Evolutionary conservation across 805 yeast species (phyloP).

Genomic region (Monosporozyma solicola): DNA sequence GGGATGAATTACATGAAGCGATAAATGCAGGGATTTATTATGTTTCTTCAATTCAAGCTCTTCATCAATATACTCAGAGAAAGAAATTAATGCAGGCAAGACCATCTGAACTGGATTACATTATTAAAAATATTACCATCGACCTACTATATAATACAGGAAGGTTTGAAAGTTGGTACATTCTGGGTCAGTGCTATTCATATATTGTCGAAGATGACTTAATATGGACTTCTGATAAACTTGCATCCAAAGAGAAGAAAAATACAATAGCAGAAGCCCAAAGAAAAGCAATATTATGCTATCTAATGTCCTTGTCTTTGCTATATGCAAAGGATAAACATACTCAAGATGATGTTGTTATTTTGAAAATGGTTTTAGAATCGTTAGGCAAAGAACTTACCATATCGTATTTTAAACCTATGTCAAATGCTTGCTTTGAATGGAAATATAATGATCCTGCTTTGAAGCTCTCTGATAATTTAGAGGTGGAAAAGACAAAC

Average conservation of each 20-base stretch:
- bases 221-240: conserved; percentile 84
- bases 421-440: conserved; percentile 52
- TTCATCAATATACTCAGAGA: conserved; percentile 39
- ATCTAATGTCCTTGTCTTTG: conserved; percentile 47
- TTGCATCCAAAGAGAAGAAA: conserved; percentile 55
- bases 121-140: conserved; percentile 51
- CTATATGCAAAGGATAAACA: conserved; percentile 1
- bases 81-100: conserved; percentile 74
- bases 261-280: conserved; percentile 53
- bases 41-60: conserved; percentile 26
- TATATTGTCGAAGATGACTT: conserved; percentile 79
- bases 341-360: conserved; percentile 11
- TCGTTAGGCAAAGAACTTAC: conserved; percentile 29
- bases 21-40: conserved; percentile 55
- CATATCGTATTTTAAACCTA: conserved; percentile 51
- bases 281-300: conserved; percentile 62
- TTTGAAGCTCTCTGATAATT: conserved; percentile 12
- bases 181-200: conserved; percentile 72
- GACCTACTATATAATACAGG: conserved; percentile 62
- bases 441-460: conserved; percentile 12
- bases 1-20: conserved; percentile 39
- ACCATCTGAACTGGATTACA: conserved; percentile 69
- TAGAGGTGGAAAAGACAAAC: conserved; percentile 10
- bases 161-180: conserved; percentile 78
- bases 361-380: conserved; percentile 13